These are phyloP conservation scores for Cercis canadensis DNA, from an alignment of 306 rosid species.

Conservation along the genomic window DNA sequence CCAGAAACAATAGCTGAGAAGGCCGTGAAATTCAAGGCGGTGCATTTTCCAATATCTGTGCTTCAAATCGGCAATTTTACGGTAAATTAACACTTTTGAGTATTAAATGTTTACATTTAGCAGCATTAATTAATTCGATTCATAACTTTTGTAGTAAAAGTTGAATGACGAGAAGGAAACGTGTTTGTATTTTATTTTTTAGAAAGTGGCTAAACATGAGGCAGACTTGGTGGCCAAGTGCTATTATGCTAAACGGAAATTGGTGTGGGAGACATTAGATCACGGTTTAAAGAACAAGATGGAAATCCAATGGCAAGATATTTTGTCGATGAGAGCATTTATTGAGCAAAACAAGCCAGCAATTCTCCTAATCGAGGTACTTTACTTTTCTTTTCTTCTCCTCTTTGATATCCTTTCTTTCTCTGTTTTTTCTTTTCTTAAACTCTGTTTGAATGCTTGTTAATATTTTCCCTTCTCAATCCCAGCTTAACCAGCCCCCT, in stretches of 20 bases:
- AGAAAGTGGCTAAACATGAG: slow-evolving; percentile 18
- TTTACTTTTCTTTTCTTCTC: background rate
- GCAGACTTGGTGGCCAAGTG: slow-evolving; percentile 61
- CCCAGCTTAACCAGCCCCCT: slow-evolving; percentile 41
- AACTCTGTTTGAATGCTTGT: too few species aligned
- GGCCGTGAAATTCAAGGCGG: slow-evolving; percentile 48
- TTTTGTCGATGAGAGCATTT: slow-evolving; percentile 50
- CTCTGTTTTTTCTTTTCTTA: background rate
- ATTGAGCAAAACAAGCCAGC: slow-evolving; percentile 43
- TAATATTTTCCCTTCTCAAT: too few species aligned
- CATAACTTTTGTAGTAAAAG: too few species aligned
- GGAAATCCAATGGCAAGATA: slow-evolving; percentile 53
- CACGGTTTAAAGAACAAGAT: slow-evolving; percentile 56
- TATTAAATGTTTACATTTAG: too few species aligned
- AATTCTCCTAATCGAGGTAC: slow-evolving; percentile 53
- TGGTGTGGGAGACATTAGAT: slow-evolving; percentile 70
- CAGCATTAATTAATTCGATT: too few species aligned
- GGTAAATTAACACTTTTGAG: too few species aligned
- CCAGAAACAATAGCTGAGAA: background rate
- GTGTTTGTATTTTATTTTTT: too few species aligned
- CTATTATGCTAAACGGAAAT: slow-evolving; percentile 53
- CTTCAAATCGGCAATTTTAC: slow-evolving; percentile 53
- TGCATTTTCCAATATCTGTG: slow-evolving; percentile 34
- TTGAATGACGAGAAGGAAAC: too few species aligned
- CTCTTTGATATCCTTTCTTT: background rate